Conservation (phyloP, 768 basidiomycete species). For the Mycena leptocephala region DNA sequence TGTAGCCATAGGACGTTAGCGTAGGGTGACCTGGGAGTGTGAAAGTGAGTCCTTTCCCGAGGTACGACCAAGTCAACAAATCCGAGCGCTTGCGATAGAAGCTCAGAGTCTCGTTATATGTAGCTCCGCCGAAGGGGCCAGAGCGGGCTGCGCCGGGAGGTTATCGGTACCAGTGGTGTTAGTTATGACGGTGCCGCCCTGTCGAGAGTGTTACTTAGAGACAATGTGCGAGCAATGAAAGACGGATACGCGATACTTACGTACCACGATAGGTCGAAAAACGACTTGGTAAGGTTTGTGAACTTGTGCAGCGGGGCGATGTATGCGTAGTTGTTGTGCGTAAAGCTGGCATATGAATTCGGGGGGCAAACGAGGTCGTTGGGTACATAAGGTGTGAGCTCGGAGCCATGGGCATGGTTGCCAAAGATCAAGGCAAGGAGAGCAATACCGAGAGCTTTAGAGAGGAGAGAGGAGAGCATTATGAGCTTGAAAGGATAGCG, state of each 20-base stretch:
- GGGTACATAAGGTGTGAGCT: too few relatives aligned
- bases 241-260: neutral
- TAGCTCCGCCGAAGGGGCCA: neutral
- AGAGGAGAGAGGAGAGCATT: too few relatives aligned
- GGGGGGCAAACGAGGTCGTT: conserved; percentile 8
- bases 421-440: too few relatives aligned
- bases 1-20: conserved; percentile 1
- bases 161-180: conserved; percentile 27
- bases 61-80: neutral
- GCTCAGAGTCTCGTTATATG: conserved; percentile 20
- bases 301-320: conserved; percentile 20
- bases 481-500: too few relatives aligned
- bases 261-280: conserved; percentile 31
- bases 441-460: too few relatives aligned
- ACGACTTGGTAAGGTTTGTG: conserved; percentile 16
- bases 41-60: too few relatives aligned
- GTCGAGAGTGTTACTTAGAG: neutral
- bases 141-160: conserved; percentile 29
- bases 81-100: neutral
- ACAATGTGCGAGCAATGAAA: too few relatives aligned
- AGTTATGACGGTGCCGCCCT: conserved; percentile 9
- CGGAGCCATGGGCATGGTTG: too few relatives aligned
- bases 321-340: conserved; percentile 30
- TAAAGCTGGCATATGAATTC: neutral
- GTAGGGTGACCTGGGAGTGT: neutral